Conservation (phyloP, 495 filamentous ascomycete genomes). For the Rostrohypoxylon terebratum region DNA sequence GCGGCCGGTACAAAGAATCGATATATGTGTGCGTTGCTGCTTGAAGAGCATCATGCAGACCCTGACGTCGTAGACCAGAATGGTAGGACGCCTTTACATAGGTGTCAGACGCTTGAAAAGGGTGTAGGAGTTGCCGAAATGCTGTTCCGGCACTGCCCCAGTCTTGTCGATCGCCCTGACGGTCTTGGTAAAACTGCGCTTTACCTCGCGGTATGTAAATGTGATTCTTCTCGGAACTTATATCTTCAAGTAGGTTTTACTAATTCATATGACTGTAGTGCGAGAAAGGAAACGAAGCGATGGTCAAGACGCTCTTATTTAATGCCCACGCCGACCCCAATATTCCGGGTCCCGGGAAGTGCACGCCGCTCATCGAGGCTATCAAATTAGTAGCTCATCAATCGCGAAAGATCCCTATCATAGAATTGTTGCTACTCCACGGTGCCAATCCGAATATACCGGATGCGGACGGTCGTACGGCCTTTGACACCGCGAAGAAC, state of each 20-base stretch:
- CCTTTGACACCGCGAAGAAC: conserved; percentile 38
- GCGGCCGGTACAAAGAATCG: conserved; percentile 38
- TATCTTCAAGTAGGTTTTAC: background rate
- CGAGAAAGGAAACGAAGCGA: conserved; percentile 41
- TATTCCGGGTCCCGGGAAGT: conserved; percentile 23
- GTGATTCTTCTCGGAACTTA: no score
- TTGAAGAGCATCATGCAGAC: conserved; percentile 58
- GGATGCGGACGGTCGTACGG: conserved; percentile 38
- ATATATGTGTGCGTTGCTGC: conserved; percentile 54
- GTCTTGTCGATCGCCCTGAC: conserved; percentile 33
- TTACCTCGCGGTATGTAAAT: conserved; percentile 37
- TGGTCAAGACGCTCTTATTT: conserved; percentile 37
- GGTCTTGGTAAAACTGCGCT: conserved; percentile 45
- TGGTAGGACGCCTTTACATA: conserved; percentile 49
- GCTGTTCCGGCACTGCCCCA: conserved; percentile 26
- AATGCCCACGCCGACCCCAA: conserved; percentile 35
- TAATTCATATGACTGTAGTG: background rate
- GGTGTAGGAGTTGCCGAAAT: conserved; percentile 37
- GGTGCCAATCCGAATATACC: conserved; percentile 44
- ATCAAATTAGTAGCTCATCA: conserved; percentile 40
- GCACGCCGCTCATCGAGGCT: conserved; percentile 41
- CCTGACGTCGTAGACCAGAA: conserved; percentile 57
- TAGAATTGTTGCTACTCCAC: conserved; percentile 40
- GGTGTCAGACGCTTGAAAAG: conserved; percentile 35
- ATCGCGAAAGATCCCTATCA: conserved; percentile 31